Evolutionary conservation across 2,329 filamentous ascomycete species (phyloP).

Genomic region (Neobulgaria alba): DNA sequence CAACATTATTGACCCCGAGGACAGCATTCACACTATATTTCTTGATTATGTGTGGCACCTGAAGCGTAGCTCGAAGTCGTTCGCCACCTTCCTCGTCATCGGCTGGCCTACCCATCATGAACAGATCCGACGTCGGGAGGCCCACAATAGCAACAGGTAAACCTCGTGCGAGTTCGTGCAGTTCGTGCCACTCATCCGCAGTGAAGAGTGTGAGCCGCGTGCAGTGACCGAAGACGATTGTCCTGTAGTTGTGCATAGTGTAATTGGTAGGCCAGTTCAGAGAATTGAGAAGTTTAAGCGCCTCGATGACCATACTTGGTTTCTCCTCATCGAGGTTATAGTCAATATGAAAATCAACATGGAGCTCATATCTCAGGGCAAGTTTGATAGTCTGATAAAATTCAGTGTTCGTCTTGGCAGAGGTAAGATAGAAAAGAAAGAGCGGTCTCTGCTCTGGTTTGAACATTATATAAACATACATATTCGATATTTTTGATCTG

Average conservation of each 20-base stretch:
- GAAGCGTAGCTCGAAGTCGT: slow-evolving; percentile 50
- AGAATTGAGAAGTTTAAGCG: slow-evolving; percentile 41
- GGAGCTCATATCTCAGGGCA: slow-evolving; percentile 41
- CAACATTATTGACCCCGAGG: slow-evolving; percentile 63
- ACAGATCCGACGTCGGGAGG: slow-evolving; percentile 61
- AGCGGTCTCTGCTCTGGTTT: too few relatives aligned
- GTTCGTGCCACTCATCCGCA: slow-evolving; percentile 37
- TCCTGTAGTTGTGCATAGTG: slow-evolving; percentile 30
- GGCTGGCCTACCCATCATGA: slow-evolving; percentile 53
- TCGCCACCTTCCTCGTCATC: slow-evolving; percentile 23
- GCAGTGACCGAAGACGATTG: slow-evolving; percentile 58
- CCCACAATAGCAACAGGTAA: slow-evolving; percentile 60
- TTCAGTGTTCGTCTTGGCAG: not conserved
- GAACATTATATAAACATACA: too few relatives aligned
- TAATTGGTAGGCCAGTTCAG: slow-evolving; percentile 37
- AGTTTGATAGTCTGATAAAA: slow-evolving; percentile 35
- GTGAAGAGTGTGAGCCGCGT: slow-evolving; percentile 53
- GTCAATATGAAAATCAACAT: slow-evolving; percentile 65
- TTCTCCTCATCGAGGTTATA: slow-evolving; percentile 50
- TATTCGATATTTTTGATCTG: slow-evolving; percentile 52
- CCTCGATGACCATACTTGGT: slow-evolving; percentile 44
- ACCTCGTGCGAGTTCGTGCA: slow-evolving; percentile 39
- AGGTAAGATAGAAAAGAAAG: not conserved
- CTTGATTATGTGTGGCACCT: slow-evolving; percentile 51
- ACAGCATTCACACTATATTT: slow-evolving; percentile 49